Evolutionary conservation across 2,329 filamentous ascomycete genomes (phyloP).

Genomic region (Ceratocystis diversiconidia): DNA sequence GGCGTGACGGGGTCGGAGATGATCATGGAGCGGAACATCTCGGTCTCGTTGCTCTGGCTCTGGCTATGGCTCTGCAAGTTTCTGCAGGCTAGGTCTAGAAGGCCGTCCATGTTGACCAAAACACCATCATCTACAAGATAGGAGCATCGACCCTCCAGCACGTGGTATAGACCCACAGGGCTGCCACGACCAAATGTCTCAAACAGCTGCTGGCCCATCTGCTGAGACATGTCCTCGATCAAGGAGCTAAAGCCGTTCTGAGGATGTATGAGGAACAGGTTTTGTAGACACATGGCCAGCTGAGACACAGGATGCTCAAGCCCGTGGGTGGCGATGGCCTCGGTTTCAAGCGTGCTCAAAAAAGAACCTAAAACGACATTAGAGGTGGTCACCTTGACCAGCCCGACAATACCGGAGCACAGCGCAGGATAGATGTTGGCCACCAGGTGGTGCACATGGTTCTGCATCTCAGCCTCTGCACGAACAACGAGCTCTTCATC

Average conservation of each 20-base stretch:
- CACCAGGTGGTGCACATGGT: neutral
- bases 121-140: neutral
- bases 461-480: neutral
- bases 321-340: neutral
- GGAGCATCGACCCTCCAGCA: neutral
- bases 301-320: neutral
- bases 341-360: neutral
- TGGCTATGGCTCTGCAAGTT: neutral
- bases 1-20: neutral
- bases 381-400: neutral
- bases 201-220: neutral
- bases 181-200: neutral
- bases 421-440: neutral
- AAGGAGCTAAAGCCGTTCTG: neutral
- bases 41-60: neutral
- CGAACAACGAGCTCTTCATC: neutral
- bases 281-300: conserved; percentile 3
- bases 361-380: neutral
- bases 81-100: neutral
- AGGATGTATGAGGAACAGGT: neutral
- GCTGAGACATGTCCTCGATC: neutral
- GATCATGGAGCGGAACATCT: neutral
- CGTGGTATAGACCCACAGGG: neutral
- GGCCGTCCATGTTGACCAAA: neutral
- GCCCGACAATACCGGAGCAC: neutral